These are phyloP conservation scores for Botrytis paeoniae DNA, from an alignment of 2,329 filamentous ascomycete genomes.

Conservation along the genomic window DNA sequence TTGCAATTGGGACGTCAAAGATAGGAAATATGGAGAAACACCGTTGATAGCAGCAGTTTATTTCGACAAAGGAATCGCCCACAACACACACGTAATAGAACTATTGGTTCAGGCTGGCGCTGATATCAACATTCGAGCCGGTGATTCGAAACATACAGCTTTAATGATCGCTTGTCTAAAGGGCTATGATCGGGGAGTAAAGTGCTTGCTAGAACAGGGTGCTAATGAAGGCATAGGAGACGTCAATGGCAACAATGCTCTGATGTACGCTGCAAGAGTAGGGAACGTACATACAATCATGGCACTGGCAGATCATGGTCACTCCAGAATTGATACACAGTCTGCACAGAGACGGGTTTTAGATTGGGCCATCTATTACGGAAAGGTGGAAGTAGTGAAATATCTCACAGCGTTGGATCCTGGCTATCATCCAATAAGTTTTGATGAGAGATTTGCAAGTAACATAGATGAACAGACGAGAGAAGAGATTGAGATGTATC, in stretches of 20 bases:
- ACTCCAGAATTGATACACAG: neutral
- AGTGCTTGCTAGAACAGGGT: slow-evolving; percentile 16
- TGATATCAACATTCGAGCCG: slow-evolving; percentile 12
- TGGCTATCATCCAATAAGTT: slow-evolving; percentile 4
- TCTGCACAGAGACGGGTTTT: slow-evolving; percentile 12
- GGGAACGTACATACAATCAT: slow-evolving; percentile 11
- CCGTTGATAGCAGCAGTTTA: slow-evolving; percentile 19
- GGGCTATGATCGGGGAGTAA: slow-evolving; percentile 16
- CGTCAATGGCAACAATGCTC: slow-evolving; percentile 9
- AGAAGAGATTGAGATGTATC: slow-evolving; percentile 8
- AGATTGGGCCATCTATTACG: slow-evolving; percentile 17
- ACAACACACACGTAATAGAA: slow-evolving; percentile 18
- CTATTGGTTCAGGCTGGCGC: slow-evolving; percentile 17
- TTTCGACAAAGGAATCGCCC: slow-evolving; percentile 17
- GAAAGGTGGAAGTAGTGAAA: slow-evolving; percentile 12
- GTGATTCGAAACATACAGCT: slow-evolving; percentile 12
- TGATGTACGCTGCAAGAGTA: slow-evolving; percentile 18
- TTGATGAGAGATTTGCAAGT: slow-evolving; percentile 3
- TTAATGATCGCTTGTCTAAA: slow-evolving; percentile 16
- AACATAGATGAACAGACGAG: neutral
- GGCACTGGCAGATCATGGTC: slow-evolving; percentile 12
- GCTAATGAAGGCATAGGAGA: slow-evolving; percentile 7
- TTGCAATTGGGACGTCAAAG: slow-evolving; percentile 17
- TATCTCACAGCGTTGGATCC: slow-evolving; percentile 10
- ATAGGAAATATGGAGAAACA: slow-evolving; percentile 18